A percentile compares a stretch with the other conserved stretches of the same genome.
Evolutionary conservation across 2,329 filamentous ascomycete genomes (phyloP).

Genomic region (Fusarium protoensiforme): DNA sequence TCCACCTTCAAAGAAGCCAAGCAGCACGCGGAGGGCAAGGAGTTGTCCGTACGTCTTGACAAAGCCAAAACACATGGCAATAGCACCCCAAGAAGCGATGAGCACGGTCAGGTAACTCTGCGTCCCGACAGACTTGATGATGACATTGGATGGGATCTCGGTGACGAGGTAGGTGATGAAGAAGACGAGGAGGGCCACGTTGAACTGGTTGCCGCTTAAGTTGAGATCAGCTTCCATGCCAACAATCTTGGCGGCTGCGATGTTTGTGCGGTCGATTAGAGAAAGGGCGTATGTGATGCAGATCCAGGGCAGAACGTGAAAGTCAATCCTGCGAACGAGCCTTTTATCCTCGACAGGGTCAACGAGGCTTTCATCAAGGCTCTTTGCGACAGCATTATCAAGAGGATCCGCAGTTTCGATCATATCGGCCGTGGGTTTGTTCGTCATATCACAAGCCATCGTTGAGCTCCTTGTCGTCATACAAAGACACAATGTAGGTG

Average conservation of each 20-base stretch:
- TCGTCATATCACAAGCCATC: neutral
- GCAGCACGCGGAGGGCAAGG: neutral
- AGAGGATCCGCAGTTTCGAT: neutral
- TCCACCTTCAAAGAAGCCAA: constrained; percentile 10
- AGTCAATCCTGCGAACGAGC: neutral
- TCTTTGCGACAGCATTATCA: neutral
- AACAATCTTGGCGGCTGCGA: constrained; percentile 7
- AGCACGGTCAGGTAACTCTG: neutral
- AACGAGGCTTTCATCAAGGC: neutral
- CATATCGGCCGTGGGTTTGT: neutral
- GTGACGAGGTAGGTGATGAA: constrained; percentile 9
- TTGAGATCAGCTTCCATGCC: constrained; percentile 2
- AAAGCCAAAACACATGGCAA: constrained; percentile 8
- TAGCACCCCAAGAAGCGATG: constrained; percentile 1
- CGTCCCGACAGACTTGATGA: neutral
- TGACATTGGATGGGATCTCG: constrained; percentile 1
- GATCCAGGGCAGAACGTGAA: neutral
- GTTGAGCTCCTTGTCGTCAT: neutral
- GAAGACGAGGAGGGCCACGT: constrained; percentile 4
- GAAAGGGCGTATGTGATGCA: neutral
- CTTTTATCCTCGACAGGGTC: neutral
- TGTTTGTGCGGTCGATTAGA: constrained; percentile 12
- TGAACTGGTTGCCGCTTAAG: neutral
- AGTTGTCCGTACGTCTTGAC: constrained; percentile 1
- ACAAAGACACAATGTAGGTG: neutral